Percentiles rank a stretch among this genome's conserved stretches.
Evolutionary conservation across 179 eudicot genomes (phyloP).

Genomic region (Actinidia chinensis): DNA sequence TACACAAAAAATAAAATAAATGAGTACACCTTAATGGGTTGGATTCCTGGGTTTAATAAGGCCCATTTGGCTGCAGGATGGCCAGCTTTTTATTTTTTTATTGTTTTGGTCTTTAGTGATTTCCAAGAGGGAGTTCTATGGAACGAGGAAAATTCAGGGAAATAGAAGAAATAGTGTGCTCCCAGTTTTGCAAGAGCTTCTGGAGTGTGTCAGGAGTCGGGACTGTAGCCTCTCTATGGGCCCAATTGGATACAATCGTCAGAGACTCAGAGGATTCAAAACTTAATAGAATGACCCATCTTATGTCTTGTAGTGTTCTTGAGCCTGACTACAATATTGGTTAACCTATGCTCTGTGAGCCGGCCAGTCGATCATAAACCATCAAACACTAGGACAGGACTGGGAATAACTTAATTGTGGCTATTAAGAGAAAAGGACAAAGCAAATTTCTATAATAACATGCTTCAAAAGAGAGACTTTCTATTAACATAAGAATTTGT

Average conservation of each 20-base stretch:
- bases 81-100: too few relatives aligned
- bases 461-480: neutral
- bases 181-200: too few relatives aligned
- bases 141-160: neutral
- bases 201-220: too few relatives aligned
- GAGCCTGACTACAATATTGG: neutral
- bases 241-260: neutral
- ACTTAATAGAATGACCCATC: neutral
- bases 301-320: neutral
- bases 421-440: neutral
- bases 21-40: neutral
- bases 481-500: neutral
- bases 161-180: neutral
- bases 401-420: neutral
- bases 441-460: neutral
- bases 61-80: neutral
- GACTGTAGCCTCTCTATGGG: neutral
- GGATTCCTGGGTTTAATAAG: constrained; percentile 1
- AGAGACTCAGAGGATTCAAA: neutral
- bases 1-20: neutral
- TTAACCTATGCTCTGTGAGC: neutral
- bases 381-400: neutral
- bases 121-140: too few relatives aligned
- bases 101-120: too few relatives aligned
- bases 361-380: neutral